These are phyloP conservation scores for Martiniozyma asiatica DNA, from an alignment of 1,139 yeast genomes.

Conservation along the genomic window DNA sequence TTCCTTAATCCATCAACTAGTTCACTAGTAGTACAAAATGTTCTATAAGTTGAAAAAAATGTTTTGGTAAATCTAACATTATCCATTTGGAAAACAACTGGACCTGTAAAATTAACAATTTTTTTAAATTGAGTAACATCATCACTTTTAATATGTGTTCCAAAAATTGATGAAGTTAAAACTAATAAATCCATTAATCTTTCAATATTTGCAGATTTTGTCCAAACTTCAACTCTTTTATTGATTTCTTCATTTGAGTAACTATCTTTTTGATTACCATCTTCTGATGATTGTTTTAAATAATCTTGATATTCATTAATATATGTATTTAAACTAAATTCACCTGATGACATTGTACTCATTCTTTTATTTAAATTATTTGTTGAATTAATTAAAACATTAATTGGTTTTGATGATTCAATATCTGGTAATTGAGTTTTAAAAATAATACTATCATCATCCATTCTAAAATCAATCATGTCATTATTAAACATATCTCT, in stretches of 20 bases:
- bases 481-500: conserved; percentile 52
- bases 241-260: conserved; percentile 16
- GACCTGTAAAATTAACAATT: conserved; percentile 6
- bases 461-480: conserved; percentile 37
- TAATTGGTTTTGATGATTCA: conserved; percentile 20
- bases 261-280: neutral
- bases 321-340: conserved; percentile 22
- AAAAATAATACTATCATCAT: conserved; percentile 40
- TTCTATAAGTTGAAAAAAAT: conserved; percentile 53
- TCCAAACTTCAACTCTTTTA: conserved; percentile 13
- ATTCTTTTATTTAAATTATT: conserved; percentile 18
- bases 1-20: conserved; percentile 37
- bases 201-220: conserved; percentile 49
- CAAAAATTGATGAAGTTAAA: conserved; percentile 47
- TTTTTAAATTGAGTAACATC: conserved; percentile 28
- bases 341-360: conserved; percentile 22
- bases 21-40: conserved; percentile 44
- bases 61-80: conserved; percentile 48
- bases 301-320: conserved; percentile 15
- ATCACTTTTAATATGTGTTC: conserved; percentile 30
- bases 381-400: conserved; percentile 20
- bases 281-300: conserved; percentile 10
- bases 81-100: conserved; percentile 34
- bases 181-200: conserved; percentile 52
- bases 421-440: conserved; percentile 30